A percentile compares a stretch with the other conserved stretches of the same genome.
Conservation (phyloP, 306 rosid genomes). For the Ochetophila trinervis region DNA sequence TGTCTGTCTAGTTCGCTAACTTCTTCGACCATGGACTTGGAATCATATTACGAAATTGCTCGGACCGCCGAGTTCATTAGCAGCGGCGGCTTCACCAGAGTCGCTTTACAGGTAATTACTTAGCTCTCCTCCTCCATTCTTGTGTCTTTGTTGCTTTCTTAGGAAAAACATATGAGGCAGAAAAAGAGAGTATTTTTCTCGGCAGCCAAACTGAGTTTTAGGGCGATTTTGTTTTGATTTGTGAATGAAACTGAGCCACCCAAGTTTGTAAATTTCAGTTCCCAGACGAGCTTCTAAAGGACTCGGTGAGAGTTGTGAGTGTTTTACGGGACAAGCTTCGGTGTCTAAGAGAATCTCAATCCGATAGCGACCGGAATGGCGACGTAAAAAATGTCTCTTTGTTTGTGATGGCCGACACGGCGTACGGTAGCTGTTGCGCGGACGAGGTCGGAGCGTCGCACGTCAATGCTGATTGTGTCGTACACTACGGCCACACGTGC, state of each 20-base stretch:
- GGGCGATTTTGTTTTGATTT: neutral
- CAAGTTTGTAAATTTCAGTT: conserved; percentile 44
- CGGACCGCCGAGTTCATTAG: conserved; percentile 62
- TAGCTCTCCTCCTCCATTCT: neutral
- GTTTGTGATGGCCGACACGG: conserved; percentile 84
- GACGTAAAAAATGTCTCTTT: conserved; percentile 38
- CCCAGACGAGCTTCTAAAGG: conserved; percentile 78
- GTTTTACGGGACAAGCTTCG: conserved; percentile 50
- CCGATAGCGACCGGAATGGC: conserved; percentile 19
- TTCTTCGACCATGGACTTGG: conserved; percentile 57
- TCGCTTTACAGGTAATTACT: conserved; percentile 70
- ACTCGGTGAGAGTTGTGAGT: conserved; percentile 58
- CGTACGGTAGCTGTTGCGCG: conserved; percentile 88
- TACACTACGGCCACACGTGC: conserved; percentile 92
- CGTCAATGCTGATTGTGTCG: conserved; percentile 62
- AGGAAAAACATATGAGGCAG: neutral
- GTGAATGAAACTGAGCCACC: neutral
- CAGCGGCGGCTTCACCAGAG: conserved; percentile 53
- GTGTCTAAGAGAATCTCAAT: conserved; percentile 22
- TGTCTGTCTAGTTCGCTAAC: neutral
- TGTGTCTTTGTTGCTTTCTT: neutral
- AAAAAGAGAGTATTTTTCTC: neutral
- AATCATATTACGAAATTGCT: conserved; percentile 55
- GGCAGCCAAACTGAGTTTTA: neutral
- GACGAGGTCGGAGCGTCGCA: conserved; percentile 95